A percentile compares a stretch with the other conserved stretches of the same genome.
phyloP scores from a whole-genome alignment of 352 stramenopile genomes.

The Phytophthora pistaciae region DNA sequence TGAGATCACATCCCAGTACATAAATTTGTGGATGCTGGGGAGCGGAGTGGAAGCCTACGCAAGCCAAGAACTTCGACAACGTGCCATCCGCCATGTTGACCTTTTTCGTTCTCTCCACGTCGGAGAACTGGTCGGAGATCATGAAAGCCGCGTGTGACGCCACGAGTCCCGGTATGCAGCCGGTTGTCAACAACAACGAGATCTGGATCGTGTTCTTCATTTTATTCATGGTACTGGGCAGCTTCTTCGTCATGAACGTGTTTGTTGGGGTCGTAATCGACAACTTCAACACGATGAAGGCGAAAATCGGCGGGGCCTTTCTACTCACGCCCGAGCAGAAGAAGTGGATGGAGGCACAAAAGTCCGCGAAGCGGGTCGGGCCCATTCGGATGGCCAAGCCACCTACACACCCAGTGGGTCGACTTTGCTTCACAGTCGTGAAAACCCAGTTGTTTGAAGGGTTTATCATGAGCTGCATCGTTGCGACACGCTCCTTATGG shows the following conservation, averaged over 20 bases:
- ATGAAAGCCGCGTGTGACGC: conserved; percentile 91
- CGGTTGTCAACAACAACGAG: conserved; percentile 77
- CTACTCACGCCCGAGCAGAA: conserved; percentile 89
- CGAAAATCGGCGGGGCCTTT: conserved; percentile 61
- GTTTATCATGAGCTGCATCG: conserved; percentile 89
- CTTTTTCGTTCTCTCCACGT: conserved; percentile 94
- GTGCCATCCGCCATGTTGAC: conserved; percentile 73
- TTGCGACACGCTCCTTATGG: conserved; percentile 88
- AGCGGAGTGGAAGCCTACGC: conserved; percentile 47
- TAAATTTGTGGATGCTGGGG: conserved; percentile 71
- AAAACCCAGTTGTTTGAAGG: conserved; percentile 78
- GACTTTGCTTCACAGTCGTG: conserved; percentile 67
- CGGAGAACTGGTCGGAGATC: conserved; percentile 90
- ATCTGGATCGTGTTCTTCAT: conserved; percentile 88
- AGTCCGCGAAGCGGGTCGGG: conserved; percentile 52
- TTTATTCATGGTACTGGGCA: conserved; percentile 90
- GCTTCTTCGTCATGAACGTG: conserved; percentile 94
- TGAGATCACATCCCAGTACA: conserved; percentile 59
- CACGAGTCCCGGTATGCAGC: conserved; percentile 90
- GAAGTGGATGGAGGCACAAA: conserved; percentile 86
- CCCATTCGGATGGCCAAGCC: conserved; percentile 60
- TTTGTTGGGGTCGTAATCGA: conserved; percentile 95
- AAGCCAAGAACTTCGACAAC: conserved; percentile 86
- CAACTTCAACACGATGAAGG: conserved; percentile 93
- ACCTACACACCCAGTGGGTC: conserved; percentile 53